Percentiles rank a stretch among this genome's conserved stretches.
Evolutionary conservation across 345 rosid species (phyloP).

Genomic region (Laguncularia racemosa): DNA sequence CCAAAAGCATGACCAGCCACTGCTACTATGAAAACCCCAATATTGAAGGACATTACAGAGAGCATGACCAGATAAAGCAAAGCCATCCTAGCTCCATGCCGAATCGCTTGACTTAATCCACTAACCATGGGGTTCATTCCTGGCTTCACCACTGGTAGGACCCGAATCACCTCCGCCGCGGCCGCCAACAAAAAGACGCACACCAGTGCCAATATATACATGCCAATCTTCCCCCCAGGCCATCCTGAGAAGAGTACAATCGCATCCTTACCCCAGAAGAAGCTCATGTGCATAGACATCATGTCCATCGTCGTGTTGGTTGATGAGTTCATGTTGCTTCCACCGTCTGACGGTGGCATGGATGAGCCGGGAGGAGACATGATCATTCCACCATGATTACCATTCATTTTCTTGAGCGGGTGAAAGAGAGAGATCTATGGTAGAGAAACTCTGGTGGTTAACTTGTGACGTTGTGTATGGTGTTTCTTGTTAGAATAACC

Average conservation of each 20-base stretch:
- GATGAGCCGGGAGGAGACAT: background rate
- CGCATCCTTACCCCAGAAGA: constrained; percentile 37
- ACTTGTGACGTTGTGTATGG: no score
- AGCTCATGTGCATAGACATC: constrained; percentile 30
- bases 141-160: background rate
- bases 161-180: constrained; percentile 22
- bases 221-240: constrained; percentile 20
- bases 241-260: constrained; percentile 30
- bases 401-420: background rate
- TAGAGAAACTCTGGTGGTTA: constrained; percentile 15
- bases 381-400: constrained; percentile 3
- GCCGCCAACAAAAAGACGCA: constrained; percentile 22
- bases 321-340: background rate
- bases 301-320: constrained; percentile 1
- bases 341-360: background rate
- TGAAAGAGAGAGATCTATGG: constrained; percentile 20
- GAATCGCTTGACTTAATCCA: constrained; percentile 9
- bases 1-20: constrained; percentile 13
- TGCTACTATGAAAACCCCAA: constrained; percentile 16
- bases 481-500: no score
- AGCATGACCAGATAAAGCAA: constrained; percentile 20
- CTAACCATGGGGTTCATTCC: background rate
- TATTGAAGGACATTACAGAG: constrained; percentile 20
- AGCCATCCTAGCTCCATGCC: constrained; percentile 6
- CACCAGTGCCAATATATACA: constrained; percentile 23